Evolutionary conservation across 1,284 basidiomycete genomes (phyloP).

Genomic region (Apiotrichum laibachii): DNA sequence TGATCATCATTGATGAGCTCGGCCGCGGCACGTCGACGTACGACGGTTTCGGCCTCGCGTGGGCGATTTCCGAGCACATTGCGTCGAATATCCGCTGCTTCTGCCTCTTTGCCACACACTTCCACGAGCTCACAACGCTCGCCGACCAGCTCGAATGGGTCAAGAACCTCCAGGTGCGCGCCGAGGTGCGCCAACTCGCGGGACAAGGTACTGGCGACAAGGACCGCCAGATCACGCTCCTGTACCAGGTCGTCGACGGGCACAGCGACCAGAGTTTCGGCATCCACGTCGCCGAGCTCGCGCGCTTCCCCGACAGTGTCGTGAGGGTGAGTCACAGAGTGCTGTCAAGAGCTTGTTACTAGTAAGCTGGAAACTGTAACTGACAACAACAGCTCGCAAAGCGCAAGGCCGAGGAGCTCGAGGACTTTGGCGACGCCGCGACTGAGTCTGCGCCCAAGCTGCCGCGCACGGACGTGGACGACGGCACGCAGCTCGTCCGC

Average conservation of each 20-base stretch:
- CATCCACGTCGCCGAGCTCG: slow-evolving; percentile 94
- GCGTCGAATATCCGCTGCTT: slow-evolving; percentile 86
- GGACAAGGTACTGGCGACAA: slow-evolving; percentile 52
- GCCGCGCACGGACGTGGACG: slow-evolving; percentile 64
- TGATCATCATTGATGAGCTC: slow-evolving; percentile 98
- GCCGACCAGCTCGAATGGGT: slow-evolving; percentile 83
- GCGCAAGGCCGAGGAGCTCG: slow-evolving; percentile 91
- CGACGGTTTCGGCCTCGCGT: slow-evolving; percentile 96
- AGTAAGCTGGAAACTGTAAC: not conserved
- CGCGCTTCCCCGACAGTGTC: slow-evolving; percentile 92
- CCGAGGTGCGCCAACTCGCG: slow-evolving; percentile 66
- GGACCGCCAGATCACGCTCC: slow-evolving; percentile 82
- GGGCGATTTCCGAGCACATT: slow-evolving; percentile 99
- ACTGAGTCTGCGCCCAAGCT: slow-evolving; percentile 53
- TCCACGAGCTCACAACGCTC: slow-evolving; percentile 92
- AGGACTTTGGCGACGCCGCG: slow-evolving; percentile 69
- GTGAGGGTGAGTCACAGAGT: slow-evolving; percentile 63
- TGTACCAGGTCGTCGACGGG: slow-evolving; percentile 94
- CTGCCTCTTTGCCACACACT: slow-evolving; percentile 96
- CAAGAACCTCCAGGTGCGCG: slow-evolving; percentile 93
- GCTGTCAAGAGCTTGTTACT: not conserved
- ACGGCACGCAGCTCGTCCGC: slow-evolving; percentile 77
- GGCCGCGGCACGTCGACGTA: slow-evolving; percentile 98
- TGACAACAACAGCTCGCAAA: slow-evolving; percentile 68
- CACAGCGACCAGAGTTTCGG: slow-evolving; percentile 96